phyloP scores from a whole-genome alignment of 805 yeast genomes.

The Teunomyces lycoperdinae region DNA sequence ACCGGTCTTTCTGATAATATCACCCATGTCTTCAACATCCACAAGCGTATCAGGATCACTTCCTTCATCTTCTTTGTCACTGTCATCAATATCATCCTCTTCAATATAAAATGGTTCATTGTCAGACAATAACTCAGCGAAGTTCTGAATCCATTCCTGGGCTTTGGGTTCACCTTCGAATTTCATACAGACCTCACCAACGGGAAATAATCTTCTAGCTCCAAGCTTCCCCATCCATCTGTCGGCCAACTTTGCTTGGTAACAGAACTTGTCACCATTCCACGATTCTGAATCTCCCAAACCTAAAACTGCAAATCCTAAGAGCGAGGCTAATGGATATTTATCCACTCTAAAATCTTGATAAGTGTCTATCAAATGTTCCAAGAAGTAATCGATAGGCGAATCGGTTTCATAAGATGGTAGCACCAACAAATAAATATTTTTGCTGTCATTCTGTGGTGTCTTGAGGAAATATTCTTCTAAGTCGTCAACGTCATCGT shows the following conservation, averaged over 20 bases:
- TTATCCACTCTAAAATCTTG: conserved; percentile 86
- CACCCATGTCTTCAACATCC: conserved; percentile 89
- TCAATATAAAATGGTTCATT: conserved; percentile 64
- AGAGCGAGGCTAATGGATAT: conserved; percentile 63
- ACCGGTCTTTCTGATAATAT: conserved; percentile 43
- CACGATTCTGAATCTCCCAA: conserved; percentile 86
- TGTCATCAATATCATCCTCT: conserved; percentile 56
- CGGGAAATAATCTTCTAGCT: conserved; percentile 78
- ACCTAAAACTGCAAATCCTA: conserved; percentile 85
- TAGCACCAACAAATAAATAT: conserved; percentile 67
- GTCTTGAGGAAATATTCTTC: conserved; percentile 75
- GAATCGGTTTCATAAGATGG: conserved; percentile 94
- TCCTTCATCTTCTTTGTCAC: conserved; percentile 42
- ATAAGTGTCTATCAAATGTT: conserved; percentile 73
- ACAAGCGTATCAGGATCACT: conserved; percentile 44
- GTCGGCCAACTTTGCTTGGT: conserved; percentile 77
- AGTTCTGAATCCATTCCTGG: conserved; percentile 62
- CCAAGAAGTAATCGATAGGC: conserved; percentile 84
- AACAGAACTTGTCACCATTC: conserved; percentile 74
- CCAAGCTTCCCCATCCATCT: conserved; percentile 77
- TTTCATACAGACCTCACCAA: conserved; percentile 82
- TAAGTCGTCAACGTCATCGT: conserved; percentile 76
- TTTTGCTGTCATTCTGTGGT: conserved; percentile 44
- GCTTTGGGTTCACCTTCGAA: conserved; percentile 58
- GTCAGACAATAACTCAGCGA: conserved; percentile 63